A percentile compares a stretch with the other conserved stretches of the same genome.
Conservation (phyloP, 164 flowering plant genomes). For the Protea cynaroides region DNA sequence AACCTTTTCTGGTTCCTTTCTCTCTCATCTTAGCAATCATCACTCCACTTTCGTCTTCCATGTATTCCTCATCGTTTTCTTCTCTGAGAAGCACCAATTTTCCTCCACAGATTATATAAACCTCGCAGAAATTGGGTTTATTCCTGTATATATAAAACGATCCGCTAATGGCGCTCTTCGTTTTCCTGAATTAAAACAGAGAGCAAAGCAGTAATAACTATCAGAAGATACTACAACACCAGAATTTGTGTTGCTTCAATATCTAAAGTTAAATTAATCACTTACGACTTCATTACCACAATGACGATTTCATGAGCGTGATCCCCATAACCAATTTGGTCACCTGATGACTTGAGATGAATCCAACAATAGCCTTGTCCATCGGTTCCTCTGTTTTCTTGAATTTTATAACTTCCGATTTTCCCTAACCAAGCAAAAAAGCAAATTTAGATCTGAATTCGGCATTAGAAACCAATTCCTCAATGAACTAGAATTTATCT, state of each 20-base stretch:
- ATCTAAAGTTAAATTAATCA: not conserved
- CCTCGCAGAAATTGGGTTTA: conserved; percentile 52
- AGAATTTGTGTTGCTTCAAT: too few species aligned
- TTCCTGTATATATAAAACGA: conserved; percentile 41
- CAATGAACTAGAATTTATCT: too few species aligned
- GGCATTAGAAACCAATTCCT: too few species aligned
- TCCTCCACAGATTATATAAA: conserved; percentile 50
- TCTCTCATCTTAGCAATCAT: conserved; percentile 27
- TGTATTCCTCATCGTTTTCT: conserved; percentile 30
- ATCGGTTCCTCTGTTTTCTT: conserved; percentile 44
- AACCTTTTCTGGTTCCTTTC: conserved; percentile 26
- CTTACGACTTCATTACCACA: conserved; percentile 23
- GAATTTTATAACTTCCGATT: conserved; percentile 35
- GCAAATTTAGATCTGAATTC: not conserved
- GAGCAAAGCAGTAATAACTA: not conserved
- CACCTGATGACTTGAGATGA: conserved; percentile 36
- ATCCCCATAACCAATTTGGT: conserved; percentile 64
- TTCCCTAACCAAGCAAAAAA: conserved; percentile 28
- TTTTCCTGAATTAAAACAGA: conserved; percentile 29
- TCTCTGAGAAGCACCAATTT: conserved; percentile 38
- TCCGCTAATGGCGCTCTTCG: conserved; percentile 43
- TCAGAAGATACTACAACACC: not conserved
- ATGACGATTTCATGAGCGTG: conserved; percentile 43
- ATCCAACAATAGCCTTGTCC: conserved; percentile 35
- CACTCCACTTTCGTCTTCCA: conserved; percentile 41